Evolutionary conservation across 192 early-diverging fungal species (phyloP).

Genomic region (Chytriomyces sp.): DNA sequence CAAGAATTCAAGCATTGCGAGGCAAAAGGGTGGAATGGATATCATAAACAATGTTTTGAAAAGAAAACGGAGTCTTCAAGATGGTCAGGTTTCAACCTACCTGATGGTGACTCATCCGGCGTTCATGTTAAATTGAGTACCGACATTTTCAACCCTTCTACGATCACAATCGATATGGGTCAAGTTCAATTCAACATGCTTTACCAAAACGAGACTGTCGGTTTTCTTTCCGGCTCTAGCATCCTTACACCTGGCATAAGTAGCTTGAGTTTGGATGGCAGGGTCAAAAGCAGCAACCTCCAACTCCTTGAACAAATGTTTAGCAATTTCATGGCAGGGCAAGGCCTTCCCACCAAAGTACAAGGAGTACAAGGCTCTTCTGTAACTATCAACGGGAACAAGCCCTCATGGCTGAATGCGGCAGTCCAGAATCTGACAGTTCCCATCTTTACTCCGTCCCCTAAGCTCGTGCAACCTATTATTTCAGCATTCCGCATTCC

Average conservation of each 20-base stretch:
- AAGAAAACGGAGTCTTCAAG: too few relatives aligned
- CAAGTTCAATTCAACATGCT: conserved; percentile 15
- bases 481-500: too few relatives aligned
- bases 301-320: not conserved
- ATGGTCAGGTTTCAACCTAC: conserved; percentile 28
- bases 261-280: conserved; percentile 6
- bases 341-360: not conserved
- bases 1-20: too few relatives aligned
- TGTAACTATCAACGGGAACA: too few relatives aligned
- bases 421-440: not conserved
- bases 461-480: not conserved
- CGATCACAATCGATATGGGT: conserved; percentile 33
- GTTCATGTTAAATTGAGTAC: conserved; percentile 14
- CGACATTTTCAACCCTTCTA: conserved; percentile 23
- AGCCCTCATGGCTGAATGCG: conserved; percentile 4
- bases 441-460: not conserved
- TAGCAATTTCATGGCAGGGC: conserved; percentile 3
- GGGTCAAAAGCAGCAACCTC: conserved; percentile 6
- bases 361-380: not conserved
- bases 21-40: too few relatives aligned
- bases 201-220: conserved; percentile 1
- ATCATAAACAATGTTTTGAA: too few relatives aligned
- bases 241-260: conserved; percentile 20
- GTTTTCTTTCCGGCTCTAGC: conserved; percentile 3
- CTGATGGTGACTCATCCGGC: conserved; percentile 17